phyloP scores from a whole-genome alignment of 176 grass and related monocot species.

The Carex cristatella region DNA sequence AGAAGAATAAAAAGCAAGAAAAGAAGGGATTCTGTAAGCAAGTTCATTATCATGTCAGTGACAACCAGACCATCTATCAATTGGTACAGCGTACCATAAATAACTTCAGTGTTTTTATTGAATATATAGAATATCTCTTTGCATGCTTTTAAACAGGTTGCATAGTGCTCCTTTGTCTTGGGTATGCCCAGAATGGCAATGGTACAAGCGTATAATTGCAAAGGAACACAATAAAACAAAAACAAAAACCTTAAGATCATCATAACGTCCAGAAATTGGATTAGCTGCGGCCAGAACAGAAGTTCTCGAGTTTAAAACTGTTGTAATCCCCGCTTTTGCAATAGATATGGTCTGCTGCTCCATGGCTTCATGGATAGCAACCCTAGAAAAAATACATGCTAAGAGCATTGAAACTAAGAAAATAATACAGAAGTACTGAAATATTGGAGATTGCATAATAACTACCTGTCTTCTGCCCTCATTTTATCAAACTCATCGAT shows the following conservation, averaged over 20 bases:
- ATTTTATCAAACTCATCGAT: conserved; percentile 99
- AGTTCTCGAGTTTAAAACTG: conserved; percentile 91
- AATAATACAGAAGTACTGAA: not conserved
- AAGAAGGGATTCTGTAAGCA: not conserved
- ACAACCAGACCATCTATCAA: not conserved
- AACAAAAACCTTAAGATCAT: conserved; percentile 71
- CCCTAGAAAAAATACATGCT: conserved; percentile 34
- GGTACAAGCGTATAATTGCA: not conserved
- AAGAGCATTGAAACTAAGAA: not conserved
- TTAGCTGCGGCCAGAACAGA: conserved; percentile 98
- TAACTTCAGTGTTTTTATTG: not conserved
- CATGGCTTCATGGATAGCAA: conserved; percentile 99
- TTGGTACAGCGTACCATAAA: not conserved
- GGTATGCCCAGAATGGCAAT: not conserved
- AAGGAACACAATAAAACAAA: not conserved
- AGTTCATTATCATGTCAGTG: not conserved
- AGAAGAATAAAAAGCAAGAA: conserved; percentile 5
- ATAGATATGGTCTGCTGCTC: conserved; percentile 99
- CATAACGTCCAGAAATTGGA: conserved; percentile 83
- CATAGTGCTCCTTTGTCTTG: not conserved
- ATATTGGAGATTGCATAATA: not conserved
- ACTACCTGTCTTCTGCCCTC: conserved; percentile 93
- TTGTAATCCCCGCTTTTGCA: conserved; percentile 97
- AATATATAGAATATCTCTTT: not conserved
- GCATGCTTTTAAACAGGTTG: not conserved